Evolutionary conservation across 805 yeast genomes (phyloP), one percentile per base, ranked within the genome.

Genomic region (Yarrowia divulgata): DNA sequence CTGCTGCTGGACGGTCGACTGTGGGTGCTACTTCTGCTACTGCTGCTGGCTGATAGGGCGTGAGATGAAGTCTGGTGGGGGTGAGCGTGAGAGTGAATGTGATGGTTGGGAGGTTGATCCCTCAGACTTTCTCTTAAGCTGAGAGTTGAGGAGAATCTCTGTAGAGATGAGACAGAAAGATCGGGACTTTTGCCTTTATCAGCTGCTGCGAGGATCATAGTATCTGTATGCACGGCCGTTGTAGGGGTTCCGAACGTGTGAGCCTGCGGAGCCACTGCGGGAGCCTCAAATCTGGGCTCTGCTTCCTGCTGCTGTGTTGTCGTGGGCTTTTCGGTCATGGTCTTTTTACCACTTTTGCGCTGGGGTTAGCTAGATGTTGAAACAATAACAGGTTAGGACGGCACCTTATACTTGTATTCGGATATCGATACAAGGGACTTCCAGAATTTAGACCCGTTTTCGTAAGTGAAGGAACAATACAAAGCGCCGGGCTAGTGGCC

Each of bases 151-250:
- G 66, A 60, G 18, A 60, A 45, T n/a, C 66, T 16, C 18, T 60
- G 66, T 29, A 60, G 29, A 23, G 29, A 19, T 18, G 66, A 60
- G 48, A 34, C 40, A 35, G 66, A 60, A 6, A 60, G 49, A n/a
- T 60, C 52, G 29, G 52, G 52, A 35, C 42, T 60, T 60, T 60
- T 60, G 52, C 52, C 66, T 60, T 45, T 60, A 34, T 60, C 66
- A 14, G 52, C 52, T 8, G 42, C 42, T 8, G 60, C 34, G 34
- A 60, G 40, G 29, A 45, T 45, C 66, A 45, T 32, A 8, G 66
- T 43, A 5, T 60, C 66, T 7, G 52, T 60, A 32, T 60, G 66
- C 66, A 60, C 14, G 50, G 66, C 66, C 35, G 66, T 60, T 43
- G 66, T 60, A 18, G 66, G 66, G 18, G 66, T n/a, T 9, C 66